phyloP scores from a whole-genome alignment of 257 asterid species.

The Knoxia roxburghii region DNA sequence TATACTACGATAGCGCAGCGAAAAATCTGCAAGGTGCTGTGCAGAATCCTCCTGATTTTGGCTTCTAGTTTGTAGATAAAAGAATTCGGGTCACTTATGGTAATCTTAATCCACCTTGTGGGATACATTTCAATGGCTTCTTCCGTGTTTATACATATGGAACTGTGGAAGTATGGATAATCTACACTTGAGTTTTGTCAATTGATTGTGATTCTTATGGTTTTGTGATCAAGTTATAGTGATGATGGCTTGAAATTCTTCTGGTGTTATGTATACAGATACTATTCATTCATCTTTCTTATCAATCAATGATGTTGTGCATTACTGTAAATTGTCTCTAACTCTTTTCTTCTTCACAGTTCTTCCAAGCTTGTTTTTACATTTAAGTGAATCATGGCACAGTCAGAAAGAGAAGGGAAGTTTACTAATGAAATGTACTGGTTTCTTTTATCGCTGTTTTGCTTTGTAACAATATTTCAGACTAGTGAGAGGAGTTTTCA shows the following conservation, averaged over 20 bases:
- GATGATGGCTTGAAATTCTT: not conserved
- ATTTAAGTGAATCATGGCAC: too few species aligned
- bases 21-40: slow-evolving; percentile 57
- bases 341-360: too few species aligned
- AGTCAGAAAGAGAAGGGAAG: too few species aligned
- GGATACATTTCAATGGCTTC: not conserved
- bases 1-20: slow-evolving; percentile 68
- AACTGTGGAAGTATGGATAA: slow-evolving; percentile 4
- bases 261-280: not conserved
- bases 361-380: too few species aligned
- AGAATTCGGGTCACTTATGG: not conserved
- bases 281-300: not conserved
- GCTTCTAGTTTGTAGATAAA: slow-evolving; percentile 4
- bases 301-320: not conserved
- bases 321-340: too few species aligned
- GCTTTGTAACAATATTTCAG: too few species aligned
- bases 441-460: too few species aligned
- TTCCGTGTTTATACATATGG: not conserved
- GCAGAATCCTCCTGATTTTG: slow-evolving; percentile 8
- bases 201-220: not conserved
- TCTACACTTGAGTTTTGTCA: not conserved
- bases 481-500: too few species aligned
- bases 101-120: not conserved
- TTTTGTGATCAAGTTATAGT: not conserved
- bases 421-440: too few species aligned